Conservation (phyloP, 257 asterid genomes). For the Schizonepeta tenuifolia region DNA sequence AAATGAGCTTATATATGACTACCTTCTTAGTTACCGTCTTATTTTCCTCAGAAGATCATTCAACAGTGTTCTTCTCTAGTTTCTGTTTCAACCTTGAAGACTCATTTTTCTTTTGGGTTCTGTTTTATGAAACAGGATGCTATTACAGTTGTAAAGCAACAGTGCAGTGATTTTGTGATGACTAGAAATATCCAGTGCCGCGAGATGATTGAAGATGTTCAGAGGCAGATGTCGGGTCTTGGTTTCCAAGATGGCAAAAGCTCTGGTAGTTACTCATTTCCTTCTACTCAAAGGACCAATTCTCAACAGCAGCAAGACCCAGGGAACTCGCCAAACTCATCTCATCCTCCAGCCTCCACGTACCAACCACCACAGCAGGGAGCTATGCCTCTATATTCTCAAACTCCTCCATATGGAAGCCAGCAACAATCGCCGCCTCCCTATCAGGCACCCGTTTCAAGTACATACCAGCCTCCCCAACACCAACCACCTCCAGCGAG, state of each 20-base stretch:
- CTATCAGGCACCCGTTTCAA: conserved; percentile 59
- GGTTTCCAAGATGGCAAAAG: conserved; percentile 76
- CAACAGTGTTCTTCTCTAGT: neutral
- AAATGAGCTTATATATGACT: neutral
- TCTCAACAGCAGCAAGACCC: conserved; percentile 60
- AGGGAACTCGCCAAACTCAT: conserved; percentile 41
- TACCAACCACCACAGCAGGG: conserved; percentile 79
- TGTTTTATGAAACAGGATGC: conserved; percentile 70
- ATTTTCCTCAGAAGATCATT: conserved; percentile 5
- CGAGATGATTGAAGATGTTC: conserved; percentile 91
- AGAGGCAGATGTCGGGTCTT: conserved; percentile 83
- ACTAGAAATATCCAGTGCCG: conserved; percentile 93
- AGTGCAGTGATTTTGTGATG: conserved; percentile 91
- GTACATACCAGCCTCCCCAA: conserved; percentile 65
- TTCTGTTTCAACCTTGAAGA: conserved; percentile 18
- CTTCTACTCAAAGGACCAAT: conserved; percentile 58
- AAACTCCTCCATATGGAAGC: conserved; percentile 60
- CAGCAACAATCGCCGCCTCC: conserved; percentile 73
- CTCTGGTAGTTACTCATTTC: conserved; percentile 54
- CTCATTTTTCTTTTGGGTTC: conserved; percentile 1
- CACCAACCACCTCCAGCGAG: conserved; percentile 58
- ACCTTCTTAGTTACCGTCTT: conserved; percentile 1
- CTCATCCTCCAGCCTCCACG: conserved; percentile 52
- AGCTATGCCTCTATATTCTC: conserved; percentile 54
- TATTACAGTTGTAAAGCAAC: conserved; percentile 81